A percentile compares a stretch with the other conserved stretches of the same genome.
These are phyloP conservation scores for Candida sanyiensis DNA, from an alignment of 805 yeast species.

Conservation along the genomic window DNA sequence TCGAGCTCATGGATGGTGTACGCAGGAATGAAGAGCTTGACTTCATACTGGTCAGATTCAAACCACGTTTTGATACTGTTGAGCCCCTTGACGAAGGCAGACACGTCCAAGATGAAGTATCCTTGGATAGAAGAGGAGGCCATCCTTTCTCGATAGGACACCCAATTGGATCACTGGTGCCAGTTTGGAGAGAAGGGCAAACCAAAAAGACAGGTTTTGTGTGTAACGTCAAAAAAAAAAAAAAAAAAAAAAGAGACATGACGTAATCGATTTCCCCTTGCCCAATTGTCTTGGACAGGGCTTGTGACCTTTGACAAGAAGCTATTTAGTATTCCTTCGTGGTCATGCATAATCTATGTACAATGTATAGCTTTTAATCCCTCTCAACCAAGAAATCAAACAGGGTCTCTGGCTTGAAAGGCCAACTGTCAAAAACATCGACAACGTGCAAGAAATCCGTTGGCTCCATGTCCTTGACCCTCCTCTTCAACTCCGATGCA, in stretches of 20 bases:
- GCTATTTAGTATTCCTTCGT: too few species aligned
- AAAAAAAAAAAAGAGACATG: not conserved
- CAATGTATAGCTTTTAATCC: slow-evolving; percentile 1
- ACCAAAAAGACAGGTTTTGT: too few species aligned
- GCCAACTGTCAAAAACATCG: slow-evolving; percentile 63
- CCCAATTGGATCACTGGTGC: too few species aligned
- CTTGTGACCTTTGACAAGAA: too few species aligned
- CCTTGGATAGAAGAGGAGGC: slow-evolving; percentile 1
- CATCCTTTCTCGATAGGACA: too few species aligned
- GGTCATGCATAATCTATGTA: too few species aligned
- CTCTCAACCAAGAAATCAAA: slow-evolving; percentile 29
- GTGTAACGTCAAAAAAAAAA: too few species aligned
- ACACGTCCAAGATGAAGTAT: slow-evolving; percentile 56
- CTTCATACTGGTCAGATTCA: slow-evolving; percentile 29
- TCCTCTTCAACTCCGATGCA: slow-evolving; percentile 35
- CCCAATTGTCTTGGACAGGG: too few species aligned
- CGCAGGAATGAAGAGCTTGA: slow-evolving; percentile 46
- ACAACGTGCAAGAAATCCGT: slow-evolving; percentile 52
- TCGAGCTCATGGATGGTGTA: slow-evolving; percentile 57
- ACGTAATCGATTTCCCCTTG: not conserved
- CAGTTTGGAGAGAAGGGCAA: too few species aligned
- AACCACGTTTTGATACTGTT: slow-evolving; percentile 65
- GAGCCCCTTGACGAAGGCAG: slow-evolving; percentile 62
- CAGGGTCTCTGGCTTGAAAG: slow-evolving; percentile 66
- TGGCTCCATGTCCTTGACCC: slow-evolving; percentile 42